Base-by-base conservation (phyloP, 129 eudicot species). In the Chrysanthemum seticuspe region DNA sequence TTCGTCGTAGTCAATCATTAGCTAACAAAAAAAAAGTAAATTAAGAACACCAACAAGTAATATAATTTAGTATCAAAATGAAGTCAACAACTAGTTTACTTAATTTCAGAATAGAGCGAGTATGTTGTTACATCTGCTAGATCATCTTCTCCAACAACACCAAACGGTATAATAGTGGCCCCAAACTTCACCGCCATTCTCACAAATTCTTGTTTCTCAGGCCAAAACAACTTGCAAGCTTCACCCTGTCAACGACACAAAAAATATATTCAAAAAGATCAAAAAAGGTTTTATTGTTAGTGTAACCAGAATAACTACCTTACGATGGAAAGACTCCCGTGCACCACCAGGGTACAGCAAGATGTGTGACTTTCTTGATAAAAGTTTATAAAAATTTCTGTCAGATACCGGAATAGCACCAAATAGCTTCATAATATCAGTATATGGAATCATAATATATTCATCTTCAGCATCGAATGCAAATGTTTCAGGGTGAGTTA, bases 131-230 rank as follows among this genome's bases (percentile, higher is more conserved):
- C 73, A 23, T 68, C 73, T 29, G 73, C 31, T 10, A 68, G 25
- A 18, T 68, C 73, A 50, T 68, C 73, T 68, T 68, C 61, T n/a
- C 73, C 73, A 5, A 68, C 57, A 34, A 51, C 73, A 13, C 59
- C 73, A 68, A 68, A 68, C 25, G 73, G 73, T 68, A 68, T 3
- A 68, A 68, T 68, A 40, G 73, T 68, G 23, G 73, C 73, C 59
- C 73, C 73, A 50, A 49, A 54, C 60, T 50, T 68, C 45, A 51
- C 73, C 9, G 73, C 59, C 73, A 68, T 68, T 68, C 73, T 68
- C 50, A 68, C 59, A 19, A 68, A 68, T 68, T 68, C 73, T 51
- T 50, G 73, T 68, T 50, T 21, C 27, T 51, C 60, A 40, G 71
- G 71, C 71, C 71, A 67, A 67, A 67, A 67, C 36, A 67, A 48